Conservation (phyloP, 306 rosid genomes). For the Rosa persica region DNA sequence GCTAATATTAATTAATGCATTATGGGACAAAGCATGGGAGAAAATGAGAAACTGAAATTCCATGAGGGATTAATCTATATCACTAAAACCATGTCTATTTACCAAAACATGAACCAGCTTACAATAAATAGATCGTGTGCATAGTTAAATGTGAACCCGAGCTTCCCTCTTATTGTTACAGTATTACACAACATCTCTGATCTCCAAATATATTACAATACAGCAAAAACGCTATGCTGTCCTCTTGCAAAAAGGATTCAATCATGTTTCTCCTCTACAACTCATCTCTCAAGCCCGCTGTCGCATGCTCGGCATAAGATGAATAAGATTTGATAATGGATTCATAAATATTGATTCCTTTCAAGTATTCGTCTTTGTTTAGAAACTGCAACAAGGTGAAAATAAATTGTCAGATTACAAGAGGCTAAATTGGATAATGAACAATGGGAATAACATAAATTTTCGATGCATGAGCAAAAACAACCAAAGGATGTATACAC, state of each 20-base stretch:
- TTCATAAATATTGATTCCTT: conserved; percentile 68
- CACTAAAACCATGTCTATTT: background rate
- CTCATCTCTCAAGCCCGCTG: conserved; percentile 57
- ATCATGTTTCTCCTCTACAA: conserved; percentile 36
- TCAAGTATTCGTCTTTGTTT: conserved; percentile 76
- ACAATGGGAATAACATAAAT: background rate
- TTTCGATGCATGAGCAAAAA: background rate
- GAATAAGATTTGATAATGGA: conserved; percentile 70
- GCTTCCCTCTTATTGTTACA: conserved; percentile 1
- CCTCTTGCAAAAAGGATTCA: background rate
- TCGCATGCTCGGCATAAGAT: conserved; percentile 42
- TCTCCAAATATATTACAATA: conserved; percentile 20
- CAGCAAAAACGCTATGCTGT: background rate
- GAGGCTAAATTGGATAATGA: background rate
- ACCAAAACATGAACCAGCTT: background rate
- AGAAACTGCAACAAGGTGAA: conserved; percentile 59
- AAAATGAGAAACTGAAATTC: too few relatives aligned
- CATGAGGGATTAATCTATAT: background rate
- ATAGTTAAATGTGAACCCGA: background rate
- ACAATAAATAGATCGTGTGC: background rate
- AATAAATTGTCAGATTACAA: background rate
- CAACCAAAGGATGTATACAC: background rate
- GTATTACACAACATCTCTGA: background rate
- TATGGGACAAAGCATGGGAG: background rate
- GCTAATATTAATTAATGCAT: background rate